phyloP scores from a whole-genome alignment of 345 rosid species.

The Gossypioides kirkii region DNA sequence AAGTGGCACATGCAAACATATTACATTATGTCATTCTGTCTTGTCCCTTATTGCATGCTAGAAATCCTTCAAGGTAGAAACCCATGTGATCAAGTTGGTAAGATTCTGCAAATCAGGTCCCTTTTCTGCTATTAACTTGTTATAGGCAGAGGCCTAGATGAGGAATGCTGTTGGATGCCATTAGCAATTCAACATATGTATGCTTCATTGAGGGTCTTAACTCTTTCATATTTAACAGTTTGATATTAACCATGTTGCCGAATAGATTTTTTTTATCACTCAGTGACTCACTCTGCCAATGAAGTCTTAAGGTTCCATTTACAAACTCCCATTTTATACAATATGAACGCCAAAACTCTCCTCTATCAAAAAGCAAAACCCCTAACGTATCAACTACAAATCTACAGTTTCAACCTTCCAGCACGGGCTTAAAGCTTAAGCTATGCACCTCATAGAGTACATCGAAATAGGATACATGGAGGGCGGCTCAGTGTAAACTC shows the following conservation, averaged over 20 bases:
- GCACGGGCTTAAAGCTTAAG: conserved; percentile 13
- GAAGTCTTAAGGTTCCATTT: not conserved
- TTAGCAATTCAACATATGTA: not conserved
- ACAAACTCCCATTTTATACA: not conserved
- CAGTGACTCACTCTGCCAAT: not conserved
- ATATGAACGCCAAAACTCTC: not conserved
- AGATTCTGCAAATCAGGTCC: not conserved
- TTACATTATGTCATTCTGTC: not conserved
- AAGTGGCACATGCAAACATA: not conserved
- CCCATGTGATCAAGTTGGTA: not conserved
- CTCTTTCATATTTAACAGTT: not conserved
- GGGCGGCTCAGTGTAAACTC: conserved; percentile 25
- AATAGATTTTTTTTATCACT: not conserved
- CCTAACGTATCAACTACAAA: not conserved
- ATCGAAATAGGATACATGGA: conserved; percentile 26
- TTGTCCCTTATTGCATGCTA: not conserved
- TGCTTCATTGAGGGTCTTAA: not conserved
- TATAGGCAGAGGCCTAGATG: not conserved
- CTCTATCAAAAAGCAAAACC: not conserved
- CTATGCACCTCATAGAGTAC: conserved; percentile 54
- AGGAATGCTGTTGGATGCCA: not conserved
- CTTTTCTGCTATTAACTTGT: too few relatives aligned
- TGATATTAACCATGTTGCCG: not conserved
- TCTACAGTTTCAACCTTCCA: not conserved
- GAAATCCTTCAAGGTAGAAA: not conserved